These are phyloP conservation scores for Lindgomyces ingoldianus DNA, from an alignment of 495 filamentous ascomycete genomes.

Conservation along the genomic window DNA sequence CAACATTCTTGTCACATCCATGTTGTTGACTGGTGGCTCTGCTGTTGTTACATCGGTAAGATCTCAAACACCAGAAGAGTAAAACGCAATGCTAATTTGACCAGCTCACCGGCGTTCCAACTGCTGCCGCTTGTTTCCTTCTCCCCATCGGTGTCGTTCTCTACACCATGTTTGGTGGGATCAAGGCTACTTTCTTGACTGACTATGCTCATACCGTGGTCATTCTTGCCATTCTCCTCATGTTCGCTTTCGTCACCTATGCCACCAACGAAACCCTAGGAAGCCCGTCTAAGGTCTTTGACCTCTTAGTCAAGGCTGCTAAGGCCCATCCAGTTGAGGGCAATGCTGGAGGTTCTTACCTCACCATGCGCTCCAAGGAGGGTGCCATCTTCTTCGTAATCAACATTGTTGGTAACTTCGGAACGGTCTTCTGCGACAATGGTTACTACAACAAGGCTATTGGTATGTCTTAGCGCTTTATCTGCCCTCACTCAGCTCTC, in stretches of 20 bases:
- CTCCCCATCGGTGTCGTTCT: conserved; percentile 79
- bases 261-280: conserved; percentile 74
- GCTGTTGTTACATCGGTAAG: conserved; percentile 81
- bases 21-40: conserved; percentile 88
- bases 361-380: conserved; percentile 86
- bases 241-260: conserved; percentile 87
- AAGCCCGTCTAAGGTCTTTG: conserved; percentile 78
- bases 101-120: conserved; percentile 65
- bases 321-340: conserved; percentile 75
- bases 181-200: conserved; percentile 74
- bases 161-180: conserved; percentile 70
- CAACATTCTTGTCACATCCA: conserved; percentile 69
- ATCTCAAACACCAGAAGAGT: not conserved
- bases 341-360: conserved; percentile 81
- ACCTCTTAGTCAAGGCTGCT: conserved; percentile 71
- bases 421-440: conserved; percentile 77
- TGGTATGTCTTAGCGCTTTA: not conserved
- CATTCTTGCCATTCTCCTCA: conserved; percentile 83
- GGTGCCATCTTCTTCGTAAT: conserved; percentile 97
- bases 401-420: conserved; percentile 65
- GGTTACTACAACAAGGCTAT: conserved; percentile 42
- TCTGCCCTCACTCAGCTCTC: too few species aligned
- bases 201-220: conserved; percentile 87
- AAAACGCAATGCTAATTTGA: conserved; percentile 2
- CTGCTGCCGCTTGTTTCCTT: conserved; percentile 86